phyloP scores from a whole-genome alignment of 257 asterid species.

The Penstemon davidsonii region DNA sequence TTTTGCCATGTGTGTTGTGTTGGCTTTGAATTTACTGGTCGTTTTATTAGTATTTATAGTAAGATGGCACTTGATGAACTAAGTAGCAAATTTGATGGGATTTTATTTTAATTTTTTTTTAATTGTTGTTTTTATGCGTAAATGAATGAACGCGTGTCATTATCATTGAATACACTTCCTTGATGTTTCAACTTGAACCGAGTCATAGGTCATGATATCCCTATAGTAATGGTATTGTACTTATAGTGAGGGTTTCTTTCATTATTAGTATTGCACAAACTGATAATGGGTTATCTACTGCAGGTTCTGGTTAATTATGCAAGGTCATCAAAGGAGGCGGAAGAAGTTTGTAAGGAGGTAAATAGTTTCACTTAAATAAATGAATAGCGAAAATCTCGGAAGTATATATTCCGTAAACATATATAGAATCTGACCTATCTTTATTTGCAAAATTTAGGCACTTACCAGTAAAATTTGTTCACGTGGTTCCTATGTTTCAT shows the following conservation, averaged over 20 bases:
- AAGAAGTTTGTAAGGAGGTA: slow-evolving; percentile 82
- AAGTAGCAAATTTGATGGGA: no score
- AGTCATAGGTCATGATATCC: background rate
- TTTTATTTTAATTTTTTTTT: no score
- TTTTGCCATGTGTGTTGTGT: background rate
- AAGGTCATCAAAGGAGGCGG: slow-evolving; percentile 97
- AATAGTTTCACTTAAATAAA: slow-evolving; percentile 23
- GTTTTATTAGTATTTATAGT: no score
- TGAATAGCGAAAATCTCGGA: slow-evolving; percentile 3
- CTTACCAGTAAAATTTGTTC: background rate
- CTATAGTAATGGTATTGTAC: slow-evolving; percentile 6
- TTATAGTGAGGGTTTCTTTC: slow-evolving; percentile 17
- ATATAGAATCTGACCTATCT: slow-evolving; percentile 10
- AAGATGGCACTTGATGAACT: no score
- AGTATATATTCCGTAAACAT: background rate
- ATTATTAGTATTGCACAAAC: background rate
- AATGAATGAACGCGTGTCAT: background rate
- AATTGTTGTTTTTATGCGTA: background rate
- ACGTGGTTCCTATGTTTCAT: slow-evolving; percentile 1
- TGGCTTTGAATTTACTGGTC: background rate
- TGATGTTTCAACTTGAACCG: slow-evolving; percentile 1
- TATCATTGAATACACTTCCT: background rate
- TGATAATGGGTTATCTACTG: slow-evolving; percentile 29
- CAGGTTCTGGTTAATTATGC: slow-evolving; percentile 97
- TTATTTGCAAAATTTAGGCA: background rate